phyloP scores from a whole-genome alignment of 306 rosid genomes.

The Luffa acutangula region DNA sequence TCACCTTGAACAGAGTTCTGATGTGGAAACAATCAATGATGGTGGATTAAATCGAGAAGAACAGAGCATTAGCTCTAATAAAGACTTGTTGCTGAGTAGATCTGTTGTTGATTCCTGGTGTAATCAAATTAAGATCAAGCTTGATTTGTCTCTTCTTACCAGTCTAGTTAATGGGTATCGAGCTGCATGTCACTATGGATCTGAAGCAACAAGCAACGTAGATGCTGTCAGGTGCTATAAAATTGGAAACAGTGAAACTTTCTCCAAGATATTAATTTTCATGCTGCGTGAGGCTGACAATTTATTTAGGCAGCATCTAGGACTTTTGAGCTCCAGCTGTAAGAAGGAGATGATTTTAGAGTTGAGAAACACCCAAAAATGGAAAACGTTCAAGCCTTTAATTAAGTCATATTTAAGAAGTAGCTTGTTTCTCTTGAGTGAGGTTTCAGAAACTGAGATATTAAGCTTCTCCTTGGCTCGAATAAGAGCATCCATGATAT shows the following conservation, averaged over 20 bases:
- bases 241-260: conserved; percentile 45
- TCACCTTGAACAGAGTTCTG: conserved; percentile 37
- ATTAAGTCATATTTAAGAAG: conserved; percentile 73
- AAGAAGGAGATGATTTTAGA: conserved; percentile 59
- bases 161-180: conserved; percentile 69
- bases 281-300: conserved; percentile 59
- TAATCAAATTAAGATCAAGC: conserved; percentile 44
- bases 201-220: conserved; percentile 20
- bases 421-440: conserved; percentile 61
- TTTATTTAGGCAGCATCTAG: conserved; percentile 50
- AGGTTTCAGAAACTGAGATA: conserved; percentile 58
- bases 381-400: conserved; percentile 49
- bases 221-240: conserved; percentile 24
- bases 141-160: conserved; percentile 47
- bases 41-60: conserved; percentile 19
- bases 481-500: conserved; percentile 51
- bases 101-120: conserved; percentile 43
- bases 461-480: conserved; percentile 48
- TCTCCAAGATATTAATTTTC: conserved; percentile 50
- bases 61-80: conserved; percentile 14
- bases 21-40: conserved; percentile 39
- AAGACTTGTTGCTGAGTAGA: conserved; percentile 32
- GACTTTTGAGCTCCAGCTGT: conserved; percentile 36
- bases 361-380: conserved; percentile 45
- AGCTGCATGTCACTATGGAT: conserved; percentile 57